Evolutionary conservation across 23 red algal genomes (phyloP).

Genomic region (Gracilariopsis chorda): DNA sequence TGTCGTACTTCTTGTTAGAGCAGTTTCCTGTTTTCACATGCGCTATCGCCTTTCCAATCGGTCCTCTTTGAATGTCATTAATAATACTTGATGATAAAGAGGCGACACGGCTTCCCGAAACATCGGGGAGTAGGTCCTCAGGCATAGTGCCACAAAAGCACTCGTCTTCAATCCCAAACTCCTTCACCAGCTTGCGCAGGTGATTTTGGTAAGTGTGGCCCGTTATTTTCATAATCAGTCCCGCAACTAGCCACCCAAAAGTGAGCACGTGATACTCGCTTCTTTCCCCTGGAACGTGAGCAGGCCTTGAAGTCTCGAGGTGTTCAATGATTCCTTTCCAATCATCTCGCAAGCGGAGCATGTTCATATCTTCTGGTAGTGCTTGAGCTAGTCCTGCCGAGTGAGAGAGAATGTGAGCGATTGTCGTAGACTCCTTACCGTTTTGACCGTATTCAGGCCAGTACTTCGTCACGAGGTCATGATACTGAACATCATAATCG

Average conservation of each 20-base stretch:
- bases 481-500: slow-evolving; percentile 27
- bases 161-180: slow-evolving; percentile 57
- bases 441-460: slow-evolving; percentile 77
- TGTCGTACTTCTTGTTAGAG: background rate
- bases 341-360: slow-evolving; percentile 48
- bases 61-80: slow-evolving; percentile 20
- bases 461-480: slow-evolving; percentile 24
- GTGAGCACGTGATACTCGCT: slow-evolving; percentile 69
- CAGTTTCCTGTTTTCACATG: background rate
- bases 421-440: slow-evolving; percentile 42
- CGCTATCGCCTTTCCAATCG: background rate
- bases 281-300: slow-evolving; percentile 25
- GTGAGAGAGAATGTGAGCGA: slow-evolving; percentile 64
- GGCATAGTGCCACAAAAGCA: slow-evolving; percentile 61
- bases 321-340: slow-evolving; percentile 75
- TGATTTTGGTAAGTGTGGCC: slow-evolving; percentile 37
- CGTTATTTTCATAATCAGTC: slow-evolving; percentile 48
- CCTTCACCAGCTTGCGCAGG: slow-evolving; percentile 15
- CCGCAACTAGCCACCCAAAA: slow-evolving; percentile 84
- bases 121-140: slow-evolving; percentile 19
- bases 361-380: slow-evolving; percentile 26
- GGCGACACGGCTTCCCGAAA: slow-evolving; percentile 17
- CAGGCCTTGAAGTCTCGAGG: slow-evolving; percentile 29
- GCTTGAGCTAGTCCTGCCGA: slow-evolving; percentile 63
- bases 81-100: slow-evolving; percentile 23